Evolutionary conservation across 768 basidiomycete species (phyloP).

Genomic region (Calocera viscosa): DNA sequence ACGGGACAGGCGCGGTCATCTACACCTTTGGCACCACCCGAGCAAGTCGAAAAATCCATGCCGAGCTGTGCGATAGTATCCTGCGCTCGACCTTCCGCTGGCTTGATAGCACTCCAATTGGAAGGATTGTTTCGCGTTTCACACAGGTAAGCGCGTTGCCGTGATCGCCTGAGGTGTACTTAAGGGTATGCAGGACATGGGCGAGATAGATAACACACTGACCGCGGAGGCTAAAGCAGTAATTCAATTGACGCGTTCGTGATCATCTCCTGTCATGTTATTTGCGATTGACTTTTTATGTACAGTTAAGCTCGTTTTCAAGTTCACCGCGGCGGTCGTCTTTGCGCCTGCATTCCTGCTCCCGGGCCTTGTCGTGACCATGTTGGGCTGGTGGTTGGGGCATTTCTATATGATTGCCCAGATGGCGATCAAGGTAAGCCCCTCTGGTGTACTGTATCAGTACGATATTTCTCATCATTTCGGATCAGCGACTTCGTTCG

Average conservation of each 20-base stretch:
- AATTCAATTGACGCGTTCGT: neutral
- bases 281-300: conserved; percentile 10
- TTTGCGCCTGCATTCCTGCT: conserved; percentile 17
- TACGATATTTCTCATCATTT: conserved; percentile 7
- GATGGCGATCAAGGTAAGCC: conserved; percentile 25
- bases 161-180: neutral
- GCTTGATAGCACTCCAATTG: conserved; percentile 16
- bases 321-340: conserved; percentile 16
- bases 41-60: conserved; percentile 1
- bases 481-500: conserved; percentile 36
- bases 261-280: neutral
- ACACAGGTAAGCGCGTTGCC: conserved; percentile 9
- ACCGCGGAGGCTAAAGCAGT: neutral
- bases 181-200: neutral
- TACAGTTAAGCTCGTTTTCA: conserved; percentile 16
- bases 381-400: conserved; percentile 25
- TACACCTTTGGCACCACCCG: conserved; percentile 4
- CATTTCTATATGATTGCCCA: conserved; percentile 32
- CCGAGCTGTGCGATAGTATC: neutral
- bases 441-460: neutral
- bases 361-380: conserved; percentile 15
- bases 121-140: conserved; percentile 17
- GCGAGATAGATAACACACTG: neutral
- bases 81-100: conserved; percentile 12
- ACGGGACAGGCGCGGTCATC: neutral